These are phyloP conservation scores for Berkeleyomyces rouxiae DNA, from an alignment of 2,329 filamentous ascomycete genomes.

Conservation along the genomic window DNA sequence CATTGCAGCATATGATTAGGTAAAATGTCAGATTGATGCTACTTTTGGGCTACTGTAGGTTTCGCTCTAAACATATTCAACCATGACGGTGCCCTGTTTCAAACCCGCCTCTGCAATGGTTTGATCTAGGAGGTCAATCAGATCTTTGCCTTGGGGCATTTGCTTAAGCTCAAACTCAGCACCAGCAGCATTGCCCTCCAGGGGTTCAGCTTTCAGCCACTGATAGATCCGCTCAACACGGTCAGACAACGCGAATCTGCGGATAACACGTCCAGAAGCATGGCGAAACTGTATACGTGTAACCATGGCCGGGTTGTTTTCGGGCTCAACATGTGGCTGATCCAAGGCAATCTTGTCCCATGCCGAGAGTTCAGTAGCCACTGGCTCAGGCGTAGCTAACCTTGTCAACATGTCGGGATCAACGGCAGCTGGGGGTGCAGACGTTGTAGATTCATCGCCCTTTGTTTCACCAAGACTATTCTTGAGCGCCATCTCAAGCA, in stretches of 20 bases:
- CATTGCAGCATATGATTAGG: not conserved
- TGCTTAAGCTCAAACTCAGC: conserved; percentile 74
- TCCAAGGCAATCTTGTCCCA: conserved; percentile 59
- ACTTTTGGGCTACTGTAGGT: conserved; percentile 14
- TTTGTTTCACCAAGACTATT: conserved; percentile 54
- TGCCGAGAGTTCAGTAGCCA: conserved; percentile 22
- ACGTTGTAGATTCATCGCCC: conserved; percentile 16
- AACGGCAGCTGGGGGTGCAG: conserved; percentile 29
- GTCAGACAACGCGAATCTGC: conserved; percentile 65
- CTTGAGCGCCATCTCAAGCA: conserved; percentile 83
- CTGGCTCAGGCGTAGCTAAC: conserved; percentile 26
- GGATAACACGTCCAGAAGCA: conserved; percentile 67
- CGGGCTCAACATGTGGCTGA: conserved; percentile 63
- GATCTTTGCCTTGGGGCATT: conserved; percentile 61
- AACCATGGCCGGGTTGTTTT: conserved; percentile 48
- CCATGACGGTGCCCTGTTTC: conserved; percentile 89
- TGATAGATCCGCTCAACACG: conserved; percentile 75
- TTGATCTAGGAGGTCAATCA: conserved; percentile 57
- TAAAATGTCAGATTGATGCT: not conserved
- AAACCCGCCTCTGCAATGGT: conserved; percentile 69
- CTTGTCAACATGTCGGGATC: conserved; percentile 85
- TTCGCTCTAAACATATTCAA: conserved; percentile 59
- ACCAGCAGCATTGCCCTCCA: conserved; percentile 57
- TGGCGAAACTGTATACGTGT: conserved; percentile 90
- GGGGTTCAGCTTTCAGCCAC: conserved; percentile 80